Base-by-base conservation (phyloP, 2,329 filamentous ascomycete genomes). In the Reticulascus tulasneorum region DNA sequence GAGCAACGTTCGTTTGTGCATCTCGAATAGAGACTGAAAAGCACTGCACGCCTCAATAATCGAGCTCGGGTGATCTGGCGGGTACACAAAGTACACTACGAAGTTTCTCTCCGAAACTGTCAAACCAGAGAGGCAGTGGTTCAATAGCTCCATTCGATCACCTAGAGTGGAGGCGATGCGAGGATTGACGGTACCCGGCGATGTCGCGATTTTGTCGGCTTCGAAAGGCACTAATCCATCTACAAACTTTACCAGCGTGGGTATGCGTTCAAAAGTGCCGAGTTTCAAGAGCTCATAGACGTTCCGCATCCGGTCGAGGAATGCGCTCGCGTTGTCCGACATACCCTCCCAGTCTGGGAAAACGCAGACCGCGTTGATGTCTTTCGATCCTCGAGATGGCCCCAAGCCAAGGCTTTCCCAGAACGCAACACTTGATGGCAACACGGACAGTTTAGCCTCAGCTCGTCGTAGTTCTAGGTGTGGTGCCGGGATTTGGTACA, bases 321-420 rank as follows among this genome's bases (percentile, higher is more conserved):
- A 90, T 1, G 66, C 69, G 11, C 71, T 64, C 6, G 80, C 73
- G 31, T 77, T 75, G 27, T 79, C 74, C 23, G 65, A 58, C 48
- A 91, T 64, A 2, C 82, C 79, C 19, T 75, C 73, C 49, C 77
- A 76, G 33, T 73, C 67, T 0, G 86, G 86, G 45, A 82, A 84
- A 3, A 93, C 66, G 52, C 84, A 87, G 30, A 86, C 74, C 0
- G 80, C 75, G 23, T 74, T 71, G 20, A 93, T 64, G 42, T 91
- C 77, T 56, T 94, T 94, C 7, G 68, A 53, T 1, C 85, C 84
- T 40, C 77, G 77, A 8, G 77, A 77, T 4, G 87, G 87, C 2
- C 78, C 78, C 2, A 94, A 69, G 1, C 86, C 84, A 13, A 94
- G 64, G 29, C 82, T 80, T 53, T 93, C 86, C 88, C 87, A 94